Evolutionary conservation across 2,329 filamentous ascomycete species (phyloP).

Genomic region (Fusarium verticillioides): DNA sequence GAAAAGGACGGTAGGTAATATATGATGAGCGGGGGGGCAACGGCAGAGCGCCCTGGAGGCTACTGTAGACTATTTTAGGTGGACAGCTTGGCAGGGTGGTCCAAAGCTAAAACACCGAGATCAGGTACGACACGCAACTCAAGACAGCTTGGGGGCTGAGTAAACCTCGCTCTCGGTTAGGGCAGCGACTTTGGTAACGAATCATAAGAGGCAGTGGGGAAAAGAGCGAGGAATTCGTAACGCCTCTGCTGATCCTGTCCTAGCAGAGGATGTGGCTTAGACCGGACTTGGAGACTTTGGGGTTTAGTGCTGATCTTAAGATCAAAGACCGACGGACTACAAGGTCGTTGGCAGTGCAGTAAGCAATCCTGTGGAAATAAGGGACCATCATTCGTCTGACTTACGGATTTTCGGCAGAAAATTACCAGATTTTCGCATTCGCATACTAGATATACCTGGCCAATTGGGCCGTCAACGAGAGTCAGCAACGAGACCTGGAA

Average conservation of each 20-base stretch:
- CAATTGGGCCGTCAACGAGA: too few relatives aligned
- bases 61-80: neutral
- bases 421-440: neutral
- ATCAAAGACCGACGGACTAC: neutral
- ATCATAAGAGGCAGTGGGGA: too few relatives aligned
- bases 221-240: neutral
- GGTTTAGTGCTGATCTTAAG: neutral
- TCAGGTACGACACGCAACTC: neutral
- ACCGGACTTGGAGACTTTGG: neutral
- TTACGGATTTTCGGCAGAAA: neutral
- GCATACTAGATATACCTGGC: neutral
- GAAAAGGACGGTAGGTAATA: neutral
- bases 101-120: neutral
- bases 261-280: neutral
- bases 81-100: neutral
- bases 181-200: neutral
- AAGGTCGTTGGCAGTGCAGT: neutral
- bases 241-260: neutral
- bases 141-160: neutral
- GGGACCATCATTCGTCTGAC: neutral
- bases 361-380: neutral
- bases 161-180: neutral
- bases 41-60: too few relatives aligned
- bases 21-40: neutral
- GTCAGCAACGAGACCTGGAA: fast-evolving